Conservation (phyloP, 768 basidiomycete genomes). For the Rhizopogon sp. region DNA sequence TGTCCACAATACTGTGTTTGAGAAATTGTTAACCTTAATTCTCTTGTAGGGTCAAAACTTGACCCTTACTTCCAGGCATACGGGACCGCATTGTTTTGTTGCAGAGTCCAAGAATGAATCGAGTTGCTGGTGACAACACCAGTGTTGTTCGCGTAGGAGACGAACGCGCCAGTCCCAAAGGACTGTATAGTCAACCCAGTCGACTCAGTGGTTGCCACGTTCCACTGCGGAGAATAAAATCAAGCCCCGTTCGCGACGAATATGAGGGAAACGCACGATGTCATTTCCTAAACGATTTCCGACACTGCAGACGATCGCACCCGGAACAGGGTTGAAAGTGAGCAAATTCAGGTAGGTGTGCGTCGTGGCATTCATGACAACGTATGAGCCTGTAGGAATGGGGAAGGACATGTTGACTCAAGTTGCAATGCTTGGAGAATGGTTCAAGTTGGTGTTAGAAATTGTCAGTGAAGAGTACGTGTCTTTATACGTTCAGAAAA, state of each 20-base stretch:
- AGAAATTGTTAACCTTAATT: neutral
- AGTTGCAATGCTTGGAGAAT: neutral
- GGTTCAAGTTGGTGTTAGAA: too few species aligned
- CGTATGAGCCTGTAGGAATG: constrained; percentile 6
- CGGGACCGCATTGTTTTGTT: neutral
- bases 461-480: too few species aligned
- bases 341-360: constrained; percentile 8
- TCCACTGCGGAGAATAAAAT: constrained; percentile 3
- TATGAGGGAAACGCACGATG: neutral
- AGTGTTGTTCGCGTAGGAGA: too few species aligned
- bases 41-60: neutral
- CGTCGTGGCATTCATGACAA: constrained; percentile 7
- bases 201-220: constrained; percentile 2
- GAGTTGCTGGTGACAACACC: neutral
- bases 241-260: neutral
- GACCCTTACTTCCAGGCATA: constrained; percentile 5
- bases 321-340: neutral
- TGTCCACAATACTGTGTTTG: constrained; percentile 1
- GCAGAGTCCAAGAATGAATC: constrained; percentile 3
- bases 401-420: neutral
- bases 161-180: constrained; percentile 4
- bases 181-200: constrained; percentile 1
- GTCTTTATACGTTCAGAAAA: too few species aligned
- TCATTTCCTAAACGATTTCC: constrained; percentile 7
- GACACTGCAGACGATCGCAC: constrained; percentile 4